phyloP scores from a whole-genome alignment of 2,329 filamentous ascomycete species.

The Ascochyta rabiei region DNA sequence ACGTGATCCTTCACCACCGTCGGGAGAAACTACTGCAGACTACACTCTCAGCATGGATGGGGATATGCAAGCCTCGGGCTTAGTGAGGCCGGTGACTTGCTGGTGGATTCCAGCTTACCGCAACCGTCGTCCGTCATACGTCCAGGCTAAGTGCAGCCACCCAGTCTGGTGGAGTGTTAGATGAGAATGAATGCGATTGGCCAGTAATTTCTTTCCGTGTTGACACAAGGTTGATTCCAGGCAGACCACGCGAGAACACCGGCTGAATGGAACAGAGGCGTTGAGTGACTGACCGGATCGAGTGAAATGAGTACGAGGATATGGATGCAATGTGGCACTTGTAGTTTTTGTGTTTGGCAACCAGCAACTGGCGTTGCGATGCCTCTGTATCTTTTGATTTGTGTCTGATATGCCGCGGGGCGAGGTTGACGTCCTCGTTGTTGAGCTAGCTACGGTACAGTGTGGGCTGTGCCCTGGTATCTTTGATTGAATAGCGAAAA shows the following conservation, averaged over 20 bases:
- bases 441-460: slow-evolving; percentile 41
- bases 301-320: neutral
- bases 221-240: neutral
- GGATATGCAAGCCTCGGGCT: slow-evolving; percentile 26
- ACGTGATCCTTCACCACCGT: slow-evolving; percentile 15
- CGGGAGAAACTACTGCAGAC: slow-evolving; percentile 30
- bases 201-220: slow-evolving; percentile 4
- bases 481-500: slow-evolving; percentile 38
- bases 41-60: slow-evolving; percentile 26
- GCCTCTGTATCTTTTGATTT: slow-evolving; percentile 23
- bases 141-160: slow-evolving; percentile 2
- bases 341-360: slow-evolving; percentile 17
- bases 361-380: slow-evolving; percentile 19
- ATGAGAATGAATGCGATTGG: slow-evolving; percentile 23
- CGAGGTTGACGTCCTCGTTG: slow-evolving; percentile 23
- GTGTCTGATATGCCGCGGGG: slow-evolving; percentile 20
- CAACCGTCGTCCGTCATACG: slow-evolving; percentile 5
- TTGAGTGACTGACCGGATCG: neutral
- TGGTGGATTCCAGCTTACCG: slow-evolving; percentile 18
- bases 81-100: slow-evolving; percentile 28
- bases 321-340: neutral
- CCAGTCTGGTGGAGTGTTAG: slow-evolving; percentile 14
- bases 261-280: neutral
- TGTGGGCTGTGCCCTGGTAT: slow-evolving; percentile 49
- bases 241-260: slow-evolving; percentile 5